Evolutionary conservation across 208 protist genomes (phyloP), one percentile per base, ranked within the genome.

Genomic region (Wallacemonas sp.): DNA sequence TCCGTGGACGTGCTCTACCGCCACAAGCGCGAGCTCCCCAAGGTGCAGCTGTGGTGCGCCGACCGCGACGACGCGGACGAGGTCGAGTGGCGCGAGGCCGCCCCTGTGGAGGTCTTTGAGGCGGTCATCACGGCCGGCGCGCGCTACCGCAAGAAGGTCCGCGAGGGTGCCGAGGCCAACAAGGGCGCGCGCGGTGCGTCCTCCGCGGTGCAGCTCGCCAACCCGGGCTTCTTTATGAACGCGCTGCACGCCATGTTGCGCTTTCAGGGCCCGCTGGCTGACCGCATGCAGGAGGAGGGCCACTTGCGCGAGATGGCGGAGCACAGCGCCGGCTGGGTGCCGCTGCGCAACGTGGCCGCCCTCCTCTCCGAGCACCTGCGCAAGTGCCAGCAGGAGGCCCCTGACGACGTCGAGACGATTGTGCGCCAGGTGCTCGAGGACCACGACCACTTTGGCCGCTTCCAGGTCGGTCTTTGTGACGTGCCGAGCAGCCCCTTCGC

Each of bases 371-470:
- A 16, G 1, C 29, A 76, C 29, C 14, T 44, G 10, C 46, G 62
- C 22, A 39, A 32, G 28, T 41, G 62, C 20, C 16, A 50, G 16
- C 49, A 46, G n/a, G 22, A 74, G 25, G 12, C 66, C 8, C 74
- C 69, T 25, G 48, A 50, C 25, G 70, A 72, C 52, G 26, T n/a
- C 23, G 44, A 65, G 12, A 36, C 67, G 18, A 68, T 74, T 26
- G 57, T 91, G 31, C 46, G 66, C 36, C 11, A 76, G 41, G 45
- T 85, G 20, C 38, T 91, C 28, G 52, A 65, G 7, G 20, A 80
- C 16, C 81, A 91, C 63, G 75, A 91, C 61, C 42, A 72, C 67
- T 77, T 79, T 50, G 42, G 62, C 25, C 77, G 84, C n/a, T 85
- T 81, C 65, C 33, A 85, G 65, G 61, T 87, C 20, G 78, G 49